Evolutionary conservation across 257 asterid species (phyloP), one percentile per base, ranked within the genome.

Genomic region (Solanum clarkiae): DNA sequence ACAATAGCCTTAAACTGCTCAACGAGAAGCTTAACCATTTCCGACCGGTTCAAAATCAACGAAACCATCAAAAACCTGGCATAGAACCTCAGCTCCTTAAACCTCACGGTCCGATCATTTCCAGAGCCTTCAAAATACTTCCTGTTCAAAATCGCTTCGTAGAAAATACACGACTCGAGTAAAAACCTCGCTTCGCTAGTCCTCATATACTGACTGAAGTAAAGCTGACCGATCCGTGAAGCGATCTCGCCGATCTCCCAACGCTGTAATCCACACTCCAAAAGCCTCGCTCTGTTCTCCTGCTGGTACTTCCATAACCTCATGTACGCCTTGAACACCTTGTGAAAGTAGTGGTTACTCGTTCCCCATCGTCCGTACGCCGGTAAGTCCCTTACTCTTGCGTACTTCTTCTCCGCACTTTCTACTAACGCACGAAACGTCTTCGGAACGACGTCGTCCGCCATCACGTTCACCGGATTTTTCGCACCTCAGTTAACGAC

Each of bases 221-320:
- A 97, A 81, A 97, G 93, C 89, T 97, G 99, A 9, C 99, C 99
- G 84, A 97, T 95, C 80, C 99, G 92, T 29, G 99, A 97, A 36
- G 99, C 98, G 93, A 97, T 97, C 94, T 97, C 99, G 32, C 99
- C 99, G 88, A 97, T 95, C 89, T 97, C 98, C 98, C 97, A 95
- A 2, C 99, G 91, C 89, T 92, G 97, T 24, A 97, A 93, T 54
- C 99, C 98, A 70, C 94, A 92, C 29, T 90, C 95, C 57, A 85
- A 88, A 79, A 97, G 90, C 86, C 88, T 91, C 29, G 86, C 91
- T 90, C 99, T 92, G 90, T 97, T 92, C 87, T 92, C 94, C 89
- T 92, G 98, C 94, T 97, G 99, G 45, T 90, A 93, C 86, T 95
- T 96, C 99, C 99, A 96, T 36, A 96, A 87, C 88, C 90, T 80